These are phyloP conservation scores for Lachnellula hyalina DNA, from an alignment of 2,329 filamentous ascomycete species.

Conservation along the genomic window DNA sequence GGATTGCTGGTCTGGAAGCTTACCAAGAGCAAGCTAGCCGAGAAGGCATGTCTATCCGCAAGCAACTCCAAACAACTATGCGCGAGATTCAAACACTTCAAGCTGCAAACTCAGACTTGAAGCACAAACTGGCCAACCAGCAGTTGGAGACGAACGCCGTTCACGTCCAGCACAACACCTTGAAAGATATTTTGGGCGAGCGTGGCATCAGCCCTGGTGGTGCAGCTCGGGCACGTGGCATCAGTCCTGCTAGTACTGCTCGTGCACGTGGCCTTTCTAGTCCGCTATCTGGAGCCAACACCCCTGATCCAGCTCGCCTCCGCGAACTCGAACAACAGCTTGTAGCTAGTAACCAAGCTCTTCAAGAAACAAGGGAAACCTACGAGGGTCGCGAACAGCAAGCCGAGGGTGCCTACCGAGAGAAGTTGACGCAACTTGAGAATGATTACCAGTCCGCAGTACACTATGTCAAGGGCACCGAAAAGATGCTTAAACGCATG, in stretches of 20 bases:
- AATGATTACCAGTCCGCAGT: slow-evolving; percentile 97
- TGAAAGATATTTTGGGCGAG: slow-evolving; percentile 89
- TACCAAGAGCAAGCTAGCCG: slow-evolving; percentile 97
- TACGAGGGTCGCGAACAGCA: slow-evolving; percentile 79
- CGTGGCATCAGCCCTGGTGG: slow-evolving; percentile 77
- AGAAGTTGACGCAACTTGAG: slow-evolving; percentile 89
- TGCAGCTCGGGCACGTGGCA: slow-evolving; percentile 69
- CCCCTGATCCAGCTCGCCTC: slow-evolving; percentile 72
- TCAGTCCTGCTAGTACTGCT: slow-evolving; percentile 68
- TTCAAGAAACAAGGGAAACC: slow-evolving; percentile 76
- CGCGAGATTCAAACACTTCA: slow-evolving; percentile 80
- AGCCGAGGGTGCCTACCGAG: slow-evolving; percentile 82
- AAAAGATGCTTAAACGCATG: slow-evolving; percentile 98
- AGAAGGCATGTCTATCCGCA: slow-evolving; percentile 82
- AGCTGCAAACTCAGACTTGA: slow-evolving; percentile 73
- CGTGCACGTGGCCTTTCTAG: slow-evolving; percentile 68
- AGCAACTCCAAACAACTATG: slow-evolving; percentile 80
- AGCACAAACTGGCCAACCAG: slow-evolving; percentile 75
- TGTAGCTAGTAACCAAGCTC: slow-evolving; percentile 66
- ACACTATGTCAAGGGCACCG: slow-evolving; percentile 95
- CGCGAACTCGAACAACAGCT: slow-evolving; percentile 87
- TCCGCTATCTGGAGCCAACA: slow-evolving; percentile 68
- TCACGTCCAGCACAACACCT: slow-evolving; percentile 82
- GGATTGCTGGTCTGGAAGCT: slow-evolving; percentile 91
- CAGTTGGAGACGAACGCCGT: slow-evolving; percentile 93